phyloP scores from a whole-genome alignment of 495 filamentous ascomycete species.

The Hypomontagnella monticulosa region DNA sequence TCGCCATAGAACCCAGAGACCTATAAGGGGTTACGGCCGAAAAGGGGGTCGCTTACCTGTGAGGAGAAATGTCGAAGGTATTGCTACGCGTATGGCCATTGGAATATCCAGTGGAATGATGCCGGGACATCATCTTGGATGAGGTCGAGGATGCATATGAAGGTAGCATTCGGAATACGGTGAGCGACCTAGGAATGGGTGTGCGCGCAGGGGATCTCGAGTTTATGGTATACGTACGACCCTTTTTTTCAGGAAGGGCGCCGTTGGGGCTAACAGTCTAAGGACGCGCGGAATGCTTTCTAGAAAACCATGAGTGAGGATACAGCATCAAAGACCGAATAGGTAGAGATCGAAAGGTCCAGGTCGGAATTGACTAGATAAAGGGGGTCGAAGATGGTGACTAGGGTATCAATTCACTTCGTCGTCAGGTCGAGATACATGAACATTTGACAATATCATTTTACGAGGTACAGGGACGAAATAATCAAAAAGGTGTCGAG shows the following conservation, averaged over 20 bases:
- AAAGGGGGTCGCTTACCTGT: constrained; percentile 69
- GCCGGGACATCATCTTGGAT: constrained; percentile 66
- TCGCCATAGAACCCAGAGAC: not conserved
- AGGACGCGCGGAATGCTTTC: constrained; percentile 11
- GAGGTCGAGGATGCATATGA: constrained; percentile 51
- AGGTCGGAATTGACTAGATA: constrained; percentile 8
- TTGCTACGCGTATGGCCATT: constrained; percentile 78
- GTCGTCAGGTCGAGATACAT: constrained; percentile 13
- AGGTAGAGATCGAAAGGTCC: not conserved
- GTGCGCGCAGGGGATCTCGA: constrained; percentile 20
- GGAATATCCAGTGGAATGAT: constrained; percentile 71
- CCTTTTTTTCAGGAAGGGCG: constrained; percentile 33
- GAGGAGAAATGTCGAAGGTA: constrained; percentile 88
- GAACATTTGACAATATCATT: constrained; percentile 2
- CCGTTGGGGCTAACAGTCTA: constrained; percentile 32
- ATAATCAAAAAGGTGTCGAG: constrained; percentile 47
- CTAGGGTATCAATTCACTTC: constrained; percentile 25
- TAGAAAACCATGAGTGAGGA: constrained; percentile 34
- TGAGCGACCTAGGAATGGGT: not conserved
- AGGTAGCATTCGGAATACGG: constrained; percentile 51
- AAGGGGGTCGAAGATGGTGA: constrained; percentile 1
- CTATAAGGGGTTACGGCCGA: constrained; percentile 12
- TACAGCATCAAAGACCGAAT: not conserved
- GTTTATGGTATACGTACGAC: constrained; percentile 18
- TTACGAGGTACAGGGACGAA: constrained; percentile 30